Evolutionary conservation across 257 asterid species (phyloP), one percentile per base, ranked within the genome.

Genomic region (Solanum lycopersicoides): DNA sequence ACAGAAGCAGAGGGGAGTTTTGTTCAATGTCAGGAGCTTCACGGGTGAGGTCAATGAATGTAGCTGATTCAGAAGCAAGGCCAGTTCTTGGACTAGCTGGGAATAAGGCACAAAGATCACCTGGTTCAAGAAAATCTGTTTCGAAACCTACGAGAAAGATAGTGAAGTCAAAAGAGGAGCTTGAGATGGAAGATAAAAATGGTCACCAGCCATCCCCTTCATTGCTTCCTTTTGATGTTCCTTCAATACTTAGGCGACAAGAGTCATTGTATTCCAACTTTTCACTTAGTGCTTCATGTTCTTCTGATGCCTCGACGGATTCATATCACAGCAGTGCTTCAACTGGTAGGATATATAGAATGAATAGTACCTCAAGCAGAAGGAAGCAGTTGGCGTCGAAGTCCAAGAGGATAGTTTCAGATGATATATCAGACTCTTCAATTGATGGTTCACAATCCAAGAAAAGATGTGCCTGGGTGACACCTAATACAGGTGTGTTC

Each of bases 391-490:
- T 93, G 85, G 39, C 4, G 35, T 34, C 89, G 21, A 77, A 85
- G 86, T 25, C 66, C 63, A 74, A 80, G 82, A 80, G 30, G 68
- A 47, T 47, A 16, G 68, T 47, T 80, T 80, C 85, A 5, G 68
- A 80, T 80, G 85, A 80, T 30, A 80, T 80, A 47, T 28, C 85
- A 80, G 44, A 80, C 68, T 47, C 85, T 80, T 80, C 85, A 47
- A 83, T 53, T 75, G 96, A 90, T 71, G 92, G 90, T 77, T 92
- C 89, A 32, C 87, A 86, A 87, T 91, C 90, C 45, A 94, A 94
- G 93, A 97, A 93, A 90, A 95, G 97, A 93, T 97, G 99, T 90
- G 90, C 96, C 83, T 97, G 99, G 99, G 98, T 95, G 86, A 97
- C 98, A 39, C 92, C 96, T 4, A 97, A 90, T 89, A 95, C 98